These are phyloP conservation scores for Beauveria brongniartii DNA, from an alignment of 2,329 filamentous ascomycete genomes.

Conservation along the genomic window DNA sequence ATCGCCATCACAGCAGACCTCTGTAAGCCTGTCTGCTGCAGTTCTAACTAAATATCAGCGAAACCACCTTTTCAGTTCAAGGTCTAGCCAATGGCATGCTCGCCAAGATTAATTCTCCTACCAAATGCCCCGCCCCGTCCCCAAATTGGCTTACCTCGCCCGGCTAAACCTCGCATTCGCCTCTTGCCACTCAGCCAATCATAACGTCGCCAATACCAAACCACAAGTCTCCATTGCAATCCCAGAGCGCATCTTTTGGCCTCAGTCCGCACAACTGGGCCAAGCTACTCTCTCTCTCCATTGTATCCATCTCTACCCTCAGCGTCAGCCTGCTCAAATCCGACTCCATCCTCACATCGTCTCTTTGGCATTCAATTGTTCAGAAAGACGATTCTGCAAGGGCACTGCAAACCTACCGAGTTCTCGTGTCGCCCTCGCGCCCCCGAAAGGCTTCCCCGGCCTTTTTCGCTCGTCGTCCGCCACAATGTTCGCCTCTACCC, in stretches of 20 bases:
- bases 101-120: too few species aligned
- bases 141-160: background rate
- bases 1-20: background rate
- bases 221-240: slow-evolving; percentile 4
- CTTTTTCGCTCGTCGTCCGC: slow-evolving; percentile 9
- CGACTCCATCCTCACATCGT: background rate
- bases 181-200: slow-evolving; percentile 8
- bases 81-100: too few species aligned
- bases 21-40: background rate
- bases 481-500: slow-evolving; percentile 41
- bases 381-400: background rate
- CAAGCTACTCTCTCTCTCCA: background rate
- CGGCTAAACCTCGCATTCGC: slow-evolving; percentile 9
- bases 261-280: slow-evolving; percentile 5
- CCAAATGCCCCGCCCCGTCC: too few species aligned
- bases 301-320: background rate
- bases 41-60: background rate
- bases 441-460: background rate
- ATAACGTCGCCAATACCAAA: slow-evolving; percentile 10
- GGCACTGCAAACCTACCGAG: background rate
- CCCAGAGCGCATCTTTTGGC: slow-evolving; percentile 8
- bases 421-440: background rate
- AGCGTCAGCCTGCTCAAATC: background rate
- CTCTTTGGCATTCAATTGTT: slow-evolving; percentile 5
- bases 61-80: too few species aligned